phyloP scores from a whole-genome alignment of 2,329 filamentous ascomycete genomes.

The Colletotrichum godetiae region DNA sequence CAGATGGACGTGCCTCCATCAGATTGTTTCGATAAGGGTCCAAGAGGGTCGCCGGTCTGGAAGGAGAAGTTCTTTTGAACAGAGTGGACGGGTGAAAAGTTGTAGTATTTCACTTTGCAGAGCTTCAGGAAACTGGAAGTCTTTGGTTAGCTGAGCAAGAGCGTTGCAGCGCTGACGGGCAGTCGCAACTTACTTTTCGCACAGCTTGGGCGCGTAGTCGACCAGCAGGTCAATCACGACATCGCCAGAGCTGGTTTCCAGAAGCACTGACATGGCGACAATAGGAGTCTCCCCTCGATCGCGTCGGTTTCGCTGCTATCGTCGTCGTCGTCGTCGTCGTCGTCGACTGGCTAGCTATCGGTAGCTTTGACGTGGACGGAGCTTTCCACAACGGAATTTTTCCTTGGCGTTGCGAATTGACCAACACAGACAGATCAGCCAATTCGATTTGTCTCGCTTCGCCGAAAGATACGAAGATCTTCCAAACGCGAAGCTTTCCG shows the following conservation, averaged over 20 bases:
- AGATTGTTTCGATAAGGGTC: slow-evolving; percentile 83
- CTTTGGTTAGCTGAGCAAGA: slow-evolving; percentile 60
- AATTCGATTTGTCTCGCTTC: not conserved
- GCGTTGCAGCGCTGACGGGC: slow-evolving; percentile 2
- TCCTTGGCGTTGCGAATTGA: not conserved
- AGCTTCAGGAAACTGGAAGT: slow-evolving; percentile 92
- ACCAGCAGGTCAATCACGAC: slow-evolving; percentile 94
- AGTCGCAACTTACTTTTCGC: slow-evolving; percentile 83
- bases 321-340: not conserved
- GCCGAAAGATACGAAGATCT: not conserved
- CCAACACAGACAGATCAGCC: slow-evolving; percentile 1
- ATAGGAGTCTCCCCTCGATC: not conserved
- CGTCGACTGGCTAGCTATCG: not conserved
- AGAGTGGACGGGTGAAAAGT: slow-evolving; percentile 91
- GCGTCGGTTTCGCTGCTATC: not conserved
- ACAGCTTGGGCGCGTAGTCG: slow-evolving; percentile 89
- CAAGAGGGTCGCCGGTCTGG: slow-evolving; percentile 94
- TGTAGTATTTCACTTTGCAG: slow-evolving; percentile 99
- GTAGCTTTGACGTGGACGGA: not conserved
- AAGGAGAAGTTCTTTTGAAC: slow-evolving; percentile 97
- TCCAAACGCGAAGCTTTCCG: not conserved
- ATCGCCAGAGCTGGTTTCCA: slow-evolving; percentile 93
- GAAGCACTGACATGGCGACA: slow-evolving; percentile 82
- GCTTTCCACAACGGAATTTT: slow-evolving; percentile 1
- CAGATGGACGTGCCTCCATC: slow-evolving; percentile 96